A percentile compares a stretch with the other conserved stretches of the same genome.
phyloP scores from a whole-genome alignment of 2,329 filamentous ascomycete species.

The Ascochyta koolunga region DNA sequence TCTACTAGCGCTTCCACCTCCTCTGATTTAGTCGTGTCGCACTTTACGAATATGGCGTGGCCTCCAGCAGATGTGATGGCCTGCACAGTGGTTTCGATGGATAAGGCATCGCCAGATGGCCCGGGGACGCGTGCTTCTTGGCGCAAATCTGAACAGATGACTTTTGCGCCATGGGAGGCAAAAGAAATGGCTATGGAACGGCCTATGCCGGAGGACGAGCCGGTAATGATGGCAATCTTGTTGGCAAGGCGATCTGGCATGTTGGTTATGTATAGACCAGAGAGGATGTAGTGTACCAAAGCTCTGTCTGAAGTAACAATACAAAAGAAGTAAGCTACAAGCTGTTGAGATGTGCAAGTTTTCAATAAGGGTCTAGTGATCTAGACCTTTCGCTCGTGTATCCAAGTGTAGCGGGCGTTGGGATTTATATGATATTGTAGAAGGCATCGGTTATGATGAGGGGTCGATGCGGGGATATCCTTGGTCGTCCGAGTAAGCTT shows the following conservation, averaged over 20 bases:
- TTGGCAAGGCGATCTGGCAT: slow-evolving; percentile 28
- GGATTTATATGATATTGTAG: not conserved
- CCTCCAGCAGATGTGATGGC: slow-evolving; percentile 39
- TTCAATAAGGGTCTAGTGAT: too few relatives aligned
- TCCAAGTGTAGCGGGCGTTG: not conserved
- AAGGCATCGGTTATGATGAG: slow-evolving; percentile 1
- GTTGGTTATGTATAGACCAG: not conserved
- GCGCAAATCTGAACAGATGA: slow-evolving; percentile 42
- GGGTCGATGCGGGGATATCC: slow-evolving; percentile 14
- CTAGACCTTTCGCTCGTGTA: too few relatives aligned
- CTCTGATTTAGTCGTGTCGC: slow-evolving; percentile 52
- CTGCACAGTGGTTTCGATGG: slow-evolving; percentile 36
- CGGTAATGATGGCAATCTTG: slow-evolving; percentile 45
- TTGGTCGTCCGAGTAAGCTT: slow-evolving; percentile 14
- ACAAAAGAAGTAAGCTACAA: too few relatives aligned
- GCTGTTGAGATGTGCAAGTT: not conserved
- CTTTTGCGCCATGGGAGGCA: slow-evolving; percentile 38
- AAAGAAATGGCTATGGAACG: slow-evolving; percentile 43
- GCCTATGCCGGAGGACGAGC: slow-evolving; percentile 43
- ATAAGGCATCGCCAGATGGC: slow-evolving; percentile 19
- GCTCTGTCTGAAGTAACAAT: not conserved
- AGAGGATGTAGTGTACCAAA: not conserved
- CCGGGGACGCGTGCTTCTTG: slow-evolving; percentile 23
- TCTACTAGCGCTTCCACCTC: slow-evolving; percentile 53
- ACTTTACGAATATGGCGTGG: slow-evolving; percentile 44